phyloP scores from a whole-genome alignment of 148 eudicot genomes.

The Fagopyrum homotropicum region DNA sequence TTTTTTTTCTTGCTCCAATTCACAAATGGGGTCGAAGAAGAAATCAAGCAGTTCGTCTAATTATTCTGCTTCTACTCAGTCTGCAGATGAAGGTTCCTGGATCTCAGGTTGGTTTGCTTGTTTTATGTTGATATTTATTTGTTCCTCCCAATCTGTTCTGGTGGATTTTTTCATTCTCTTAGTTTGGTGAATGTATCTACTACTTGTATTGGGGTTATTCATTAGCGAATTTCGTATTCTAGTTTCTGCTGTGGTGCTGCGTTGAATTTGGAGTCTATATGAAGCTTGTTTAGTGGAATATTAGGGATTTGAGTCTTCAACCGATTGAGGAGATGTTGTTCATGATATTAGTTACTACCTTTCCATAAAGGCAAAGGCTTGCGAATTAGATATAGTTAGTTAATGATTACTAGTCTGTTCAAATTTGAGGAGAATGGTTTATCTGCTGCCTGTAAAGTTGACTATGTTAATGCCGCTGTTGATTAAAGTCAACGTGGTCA shows the following conservation, averaged over 20 bases:
- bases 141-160: neutral
- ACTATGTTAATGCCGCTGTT: neutral
- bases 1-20: neutral
- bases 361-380: neutral
- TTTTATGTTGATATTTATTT: neutral
- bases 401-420: neutral
- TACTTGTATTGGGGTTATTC: neutral
- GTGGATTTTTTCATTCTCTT: neutral
- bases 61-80: conserved; percentile 16
- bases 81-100: conserved; percentile 19
- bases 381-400: neutral
- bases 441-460: neutral
- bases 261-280: neutral
- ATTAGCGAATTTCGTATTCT: neutral
- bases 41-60: conserved; percentile 25
- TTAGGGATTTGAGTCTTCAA: neutral
- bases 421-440: neutral
- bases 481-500: neutral
- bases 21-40: conserved; percentile 32
- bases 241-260: neutral
- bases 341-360: neutral
- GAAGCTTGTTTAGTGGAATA: neutral
- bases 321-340: neutral
- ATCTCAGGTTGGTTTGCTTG: conserved; percentile 25
- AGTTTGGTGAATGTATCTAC: neutral